Conservation (phyloP, 2,329 filamentous ascomycete species). For the Diaporthe citri region DNA sequence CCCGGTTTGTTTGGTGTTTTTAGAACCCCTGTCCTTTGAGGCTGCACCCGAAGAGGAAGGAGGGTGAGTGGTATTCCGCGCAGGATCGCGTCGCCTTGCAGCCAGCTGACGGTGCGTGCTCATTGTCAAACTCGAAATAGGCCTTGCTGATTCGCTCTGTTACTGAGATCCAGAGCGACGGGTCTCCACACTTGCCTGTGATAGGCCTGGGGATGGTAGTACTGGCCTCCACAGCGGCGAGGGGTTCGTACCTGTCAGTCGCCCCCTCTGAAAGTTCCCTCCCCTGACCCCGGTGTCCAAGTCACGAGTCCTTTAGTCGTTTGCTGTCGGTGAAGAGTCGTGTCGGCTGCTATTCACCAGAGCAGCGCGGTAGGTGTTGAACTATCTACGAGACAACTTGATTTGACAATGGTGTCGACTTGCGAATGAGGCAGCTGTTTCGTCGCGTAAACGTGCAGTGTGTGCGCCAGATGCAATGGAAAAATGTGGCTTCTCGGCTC, state of each 20-base stretch:
- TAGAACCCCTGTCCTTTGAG: not conserved
- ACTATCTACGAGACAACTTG: not conserved
- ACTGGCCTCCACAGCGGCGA: not conserved
- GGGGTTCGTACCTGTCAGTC: slow-evolving; percentile 1
- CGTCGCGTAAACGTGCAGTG: too few relatives aligned
- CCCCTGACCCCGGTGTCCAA: not conserved
- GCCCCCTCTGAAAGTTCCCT: not conserved
- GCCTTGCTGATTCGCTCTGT: not conserved
- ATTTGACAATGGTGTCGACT: not conserved
- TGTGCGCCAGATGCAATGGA: not conserved
- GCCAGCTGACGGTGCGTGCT: not conserved
- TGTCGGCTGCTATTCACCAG: not conserved
- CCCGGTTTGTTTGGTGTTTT: not conserved
- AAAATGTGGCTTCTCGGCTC: not conserved
- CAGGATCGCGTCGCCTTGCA: slow-evolving; percentile 3
- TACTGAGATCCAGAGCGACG: not conserved
- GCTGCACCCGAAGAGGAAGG: not conserved
- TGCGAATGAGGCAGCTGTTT: not conserved
- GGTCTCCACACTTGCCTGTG: not conserved
- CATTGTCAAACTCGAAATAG: not conserved
- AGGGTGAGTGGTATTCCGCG: not conserved
- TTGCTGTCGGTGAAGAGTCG: not conserved
- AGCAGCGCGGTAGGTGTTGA: too few relatives aligned
- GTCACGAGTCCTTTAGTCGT: not conserved
- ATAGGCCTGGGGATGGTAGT: slow-evolving; percentile 5